These are phyloP conservation scores for Carex sylvatica DNA, from an alignment of 202 grass and related monocot genomes.

Conservation along the genomic window DNA sequence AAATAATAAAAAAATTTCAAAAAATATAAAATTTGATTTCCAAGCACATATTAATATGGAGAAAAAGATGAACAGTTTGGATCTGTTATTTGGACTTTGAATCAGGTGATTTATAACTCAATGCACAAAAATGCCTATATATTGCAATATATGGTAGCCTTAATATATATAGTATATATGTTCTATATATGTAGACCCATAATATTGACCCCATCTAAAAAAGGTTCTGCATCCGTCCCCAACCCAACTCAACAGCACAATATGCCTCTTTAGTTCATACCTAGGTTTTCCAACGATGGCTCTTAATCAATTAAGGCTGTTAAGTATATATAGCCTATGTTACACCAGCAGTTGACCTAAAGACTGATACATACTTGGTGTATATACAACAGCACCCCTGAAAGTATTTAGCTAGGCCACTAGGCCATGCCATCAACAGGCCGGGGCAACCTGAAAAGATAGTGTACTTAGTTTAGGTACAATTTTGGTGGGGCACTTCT, in stretches of 20 bases:
- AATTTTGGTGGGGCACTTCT: background rate
- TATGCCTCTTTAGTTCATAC: background rate
- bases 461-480: background rate
- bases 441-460: background rate
- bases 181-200: too few species aligned
- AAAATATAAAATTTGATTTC: too few species aligned
- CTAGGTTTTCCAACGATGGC: background rate
- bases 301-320: background rate
- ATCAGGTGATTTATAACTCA: too few species aligned
- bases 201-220: too few species aligned
- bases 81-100: too few species aligned
- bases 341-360: background rate
- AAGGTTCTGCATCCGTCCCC: background rate
- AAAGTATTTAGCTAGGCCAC: background rate
- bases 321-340: background rate
- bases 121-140: too few species aligned
- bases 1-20: too few species aligned
- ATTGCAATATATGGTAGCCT: too few species aligned
- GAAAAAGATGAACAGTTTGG: too few species aligned
- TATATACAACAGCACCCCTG: background rate
- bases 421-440: constrained; percentile 18
- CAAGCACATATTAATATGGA: too few species aligned
- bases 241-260: background rate
- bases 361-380: background rate
- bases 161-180: too few species aligned